phyloP scores from a whole-genome alignment of 805 yeast species.

The Suhomyces canberraensis region DNA sequence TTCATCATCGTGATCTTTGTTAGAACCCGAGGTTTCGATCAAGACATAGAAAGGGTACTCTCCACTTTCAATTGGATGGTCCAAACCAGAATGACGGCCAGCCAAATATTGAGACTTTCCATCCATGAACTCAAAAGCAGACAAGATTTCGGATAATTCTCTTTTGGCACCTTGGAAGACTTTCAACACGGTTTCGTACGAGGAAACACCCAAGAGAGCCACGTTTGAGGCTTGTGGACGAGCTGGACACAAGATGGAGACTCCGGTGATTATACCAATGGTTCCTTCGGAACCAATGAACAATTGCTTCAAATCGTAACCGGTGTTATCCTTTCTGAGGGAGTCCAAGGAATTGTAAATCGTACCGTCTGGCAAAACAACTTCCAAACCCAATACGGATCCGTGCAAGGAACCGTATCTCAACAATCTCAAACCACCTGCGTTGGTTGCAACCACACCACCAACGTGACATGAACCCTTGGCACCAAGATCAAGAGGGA shows the following conservation, averaged over 20 bases:
- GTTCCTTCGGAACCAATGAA: conserved; percentile 96
- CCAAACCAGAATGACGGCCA: conserved; percentile 52
- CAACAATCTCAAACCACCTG: conserved; percentile 87
- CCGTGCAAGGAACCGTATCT: conserved; percentile 94
- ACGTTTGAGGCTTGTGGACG: conserved; percentile 84
- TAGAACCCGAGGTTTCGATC: conserved; percentile 95
- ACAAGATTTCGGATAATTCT: conserved; percentile 79
- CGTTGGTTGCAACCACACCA: conserved; percentile 93
- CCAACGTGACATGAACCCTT: conserved; percentile 97
- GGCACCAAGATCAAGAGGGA: conserved; percentile 93
- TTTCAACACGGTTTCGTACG: conserved; percentile 79
- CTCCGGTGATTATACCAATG: conserved; percentile 85
- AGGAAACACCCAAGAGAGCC: conserved; percentile 78
- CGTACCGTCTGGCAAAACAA: conserved; percentile 87
- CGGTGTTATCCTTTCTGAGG: conserved; percentile 91
- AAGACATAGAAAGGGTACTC: conserved; percentile 86
- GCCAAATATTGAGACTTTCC: conserved; percentile 61
- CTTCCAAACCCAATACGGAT: conserved; percentile 85
- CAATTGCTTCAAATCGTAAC: conserved; percentile 87
- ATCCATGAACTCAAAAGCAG: conserved; percentile 96
- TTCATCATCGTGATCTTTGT: conserved; percentile 87
- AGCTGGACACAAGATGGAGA: conserved; percentile 84
- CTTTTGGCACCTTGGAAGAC: conserved; percentile 74
- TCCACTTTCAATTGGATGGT: conserved; percentile 74
- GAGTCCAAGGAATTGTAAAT: conserved; percentile 76